Percentiles rank a stretch among this genome's conserved stretches.
phyloP scores from a whole-genome alignment of 345 rosid genomes.

The Salix exigua region DNA sequence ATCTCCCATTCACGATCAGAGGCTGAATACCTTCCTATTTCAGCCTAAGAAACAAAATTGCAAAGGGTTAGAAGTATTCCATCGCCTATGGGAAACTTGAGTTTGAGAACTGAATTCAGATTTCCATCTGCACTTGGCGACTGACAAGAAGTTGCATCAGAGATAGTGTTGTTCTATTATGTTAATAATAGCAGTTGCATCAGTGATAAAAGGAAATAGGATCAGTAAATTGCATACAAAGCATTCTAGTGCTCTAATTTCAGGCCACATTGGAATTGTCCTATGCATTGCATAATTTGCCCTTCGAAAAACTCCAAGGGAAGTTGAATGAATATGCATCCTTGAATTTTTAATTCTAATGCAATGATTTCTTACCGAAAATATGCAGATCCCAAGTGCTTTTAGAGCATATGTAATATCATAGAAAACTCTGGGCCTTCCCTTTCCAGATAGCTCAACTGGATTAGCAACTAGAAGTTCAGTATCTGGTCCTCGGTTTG shows the following conservation, averaged over 20 bases:
- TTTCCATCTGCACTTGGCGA: background rate
- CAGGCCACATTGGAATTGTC: background rate
- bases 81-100: background rate
- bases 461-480: constrained; percentile 86
- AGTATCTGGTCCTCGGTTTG: constrained; percentile 73
- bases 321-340: constrained; percentile 1
- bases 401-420: constrained; percentile 73
- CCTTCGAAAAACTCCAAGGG: background rate
- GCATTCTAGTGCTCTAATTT: background rate
- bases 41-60: constrained; percentile 50
- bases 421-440: constrained; percentile 84
- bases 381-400: constrained; percentile 66
- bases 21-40: constrained; percentile 62
- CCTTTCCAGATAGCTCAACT: constrained; percentile 75
- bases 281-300: background rate
- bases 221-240: background rate
- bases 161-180: background rate
- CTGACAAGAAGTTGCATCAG: background rate
- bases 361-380: constrained; percentile 54
- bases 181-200: background rate
- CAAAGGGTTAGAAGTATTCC: constrained; percentile 4
- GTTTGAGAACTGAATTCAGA: background rate
- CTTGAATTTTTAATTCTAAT: background rate
- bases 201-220: background rate
- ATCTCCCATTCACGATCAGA: constrained; percentile 80